Evolutionary conservation across 768 basidiomycete species (phyloP).

Genomic region (Leucocoprinus leucothites): DNA sequence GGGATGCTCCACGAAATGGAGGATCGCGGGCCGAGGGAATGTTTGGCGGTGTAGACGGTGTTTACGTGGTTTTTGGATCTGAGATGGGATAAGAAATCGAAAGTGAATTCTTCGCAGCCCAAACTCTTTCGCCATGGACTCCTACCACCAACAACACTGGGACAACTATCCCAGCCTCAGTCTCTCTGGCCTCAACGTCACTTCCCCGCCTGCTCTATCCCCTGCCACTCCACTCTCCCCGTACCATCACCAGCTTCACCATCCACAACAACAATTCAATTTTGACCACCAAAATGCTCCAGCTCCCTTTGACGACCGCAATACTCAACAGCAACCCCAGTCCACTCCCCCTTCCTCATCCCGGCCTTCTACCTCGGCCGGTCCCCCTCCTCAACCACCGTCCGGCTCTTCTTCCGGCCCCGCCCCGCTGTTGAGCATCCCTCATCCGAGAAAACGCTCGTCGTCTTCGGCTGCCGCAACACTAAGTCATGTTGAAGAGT

Average conservation of each 20-base stretch:
- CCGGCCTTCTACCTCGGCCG: slow-evolving; percentile 23
- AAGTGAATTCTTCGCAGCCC: neutral
- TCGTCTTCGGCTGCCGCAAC: slow-evolving; percentile 46
- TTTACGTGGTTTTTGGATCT: slow-evolving; percentile 13
- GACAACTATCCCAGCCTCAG: slow-evolving; percentile 56
- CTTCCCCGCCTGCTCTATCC: slow-evolving; percentile 64
- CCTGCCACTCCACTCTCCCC: slow-evolving; percentile 43
- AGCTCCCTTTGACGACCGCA: slow-evolving; percentile 22
- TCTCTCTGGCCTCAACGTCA: slow-evolving; percentile 60
- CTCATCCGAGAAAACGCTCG: slow-evolving; percentile 66
- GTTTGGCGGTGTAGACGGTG: slow-evolving; percentile 14
- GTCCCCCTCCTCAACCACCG: slow-evolving; percentile 14
- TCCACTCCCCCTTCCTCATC: slow-evolving; percentile 15
- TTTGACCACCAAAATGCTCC: slow-evolving; percentile 49
- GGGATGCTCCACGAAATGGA: no score
- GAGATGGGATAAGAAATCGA: slow-evolving; percentile 13
- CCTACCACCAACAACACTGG: slow-evolving; percentile 25
- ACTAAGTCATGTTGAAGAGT: slow-evolving; percentile 40
- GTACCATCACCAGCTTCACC: slow-evolving; percentile 38
- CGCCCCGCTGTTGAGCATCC: slow-evolving; percentile 47
- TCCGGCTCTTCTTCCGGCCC: slow-evolving; percentile 25
- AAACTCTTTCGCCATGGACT: slow-evolving; percentile 2
- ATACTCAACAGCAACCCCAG: no score
- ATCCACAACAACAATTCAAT: slow-evolving; percentile 44
- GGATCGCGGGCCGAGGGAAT: slow-evolving; percentile 10